Evolutionary conservation across 805 yeast genomes (phyloP).

Genomic region (Citeromyces matritensis): DNA sequence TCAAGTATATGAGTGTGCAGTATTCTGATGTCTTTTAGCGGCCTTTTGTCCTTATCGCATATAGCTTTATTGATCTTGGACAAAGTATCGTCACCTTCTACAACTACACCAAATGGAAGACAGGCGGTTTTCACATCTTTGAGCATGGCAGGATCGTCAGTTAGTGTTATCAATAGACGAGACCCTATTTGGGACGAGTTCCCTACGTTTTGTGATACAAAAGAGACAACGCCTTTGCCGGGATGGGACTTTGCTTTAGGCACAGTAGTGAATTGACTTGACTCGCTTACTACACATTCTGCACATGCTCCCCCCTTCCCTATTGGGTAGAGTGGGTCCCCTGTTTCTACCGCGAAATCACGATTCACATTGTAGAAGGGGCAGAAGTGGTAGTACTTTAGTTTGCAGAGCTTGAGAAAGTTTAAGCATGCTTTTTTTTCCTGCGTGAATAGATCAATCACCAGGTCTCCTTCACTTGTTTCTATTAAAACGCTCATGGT

Average conservation of each 20-base stretch:
- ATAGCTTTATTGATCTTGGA: constrained; percentile 23
- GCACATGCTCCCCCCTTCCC: constrained; percentile 1
- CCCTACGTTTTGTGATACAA: constrained; percentile 15
- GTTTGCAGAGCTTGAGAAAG: constrained; percentile 38
- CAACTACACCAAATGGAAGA: constrained; percentile 31
- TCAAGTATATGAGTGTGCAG: constrained; percentile 31
- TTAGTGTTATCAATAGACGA: constrained; percentile 20
- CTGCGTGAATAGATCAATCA: neutral
- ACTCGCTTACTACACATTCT: neutral
- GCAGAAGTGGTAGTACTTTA: constrained; percentile 32
- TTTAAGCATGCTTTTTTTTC: constrained; percentile 18
- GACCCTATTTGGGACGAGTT: constrained; percentile 12
- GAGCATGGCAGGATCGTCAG: constrained; percentile 10
- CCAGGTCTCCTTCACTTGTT: neutral
- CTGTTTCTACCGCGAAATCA: constrained; percentile 24
- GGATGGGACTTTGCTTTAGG: neutral
- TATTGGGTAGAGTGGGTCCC: constrained; percentile 30
- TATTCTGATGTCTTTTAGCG: constrained; percentile 34
- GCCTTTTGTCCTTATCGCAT: constrained; percentile 22
- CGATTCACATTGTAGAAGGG: constrained; percentile 29
- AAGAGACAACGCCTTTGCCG: constrained; percentile 8
- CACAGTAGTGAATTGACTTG: neutral
- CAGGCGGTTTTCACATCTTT: constrained; percentile 9
- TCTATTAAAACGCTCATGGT: neutral
- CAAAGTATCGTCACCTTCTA: constrained; percentile 32